Evolutionary conservation across 768 basidiomycete genomes (phyloP).

Genomic region (Stropharia rugosoannulata): DNA sequence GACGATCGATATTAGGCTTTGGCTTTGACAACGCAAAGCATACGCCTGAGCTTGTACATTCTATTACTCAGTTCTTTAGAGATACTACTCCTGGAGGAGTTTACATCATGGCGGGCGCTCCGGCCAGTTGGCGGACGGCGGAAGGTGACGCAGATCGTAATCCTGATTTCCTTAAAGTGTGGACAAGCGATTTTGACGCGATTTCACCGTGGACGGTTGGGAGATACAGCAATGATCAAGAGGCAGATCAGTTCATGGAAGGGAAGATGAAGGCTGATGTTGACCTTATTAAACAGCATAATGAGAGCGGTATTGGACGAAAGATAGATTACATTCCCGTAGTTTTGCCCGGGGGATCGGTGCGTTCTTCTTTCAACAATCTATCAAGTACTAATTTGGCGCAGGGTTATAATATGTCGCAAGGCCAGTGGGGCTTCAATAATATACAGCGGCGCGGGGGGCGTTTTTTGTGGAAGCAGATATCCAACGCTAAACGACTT

Average conservation of each 20-base stretch:
- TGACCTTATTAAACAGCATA: conserved; percentile 52
- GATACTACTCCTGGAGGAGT: conserved; percentile 68
- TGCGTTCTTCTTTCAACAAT: conserved; percentile 35
- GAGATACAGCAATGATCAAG: conserved; percentile 56
- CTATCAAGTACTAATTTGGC: conserved; percentile 7
- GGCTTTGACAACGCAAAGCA: conserved; percentile 65
- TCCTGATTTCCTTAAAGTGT: conserved; percentile 63
- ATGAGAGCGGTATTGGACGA: conserved; percentile 38
- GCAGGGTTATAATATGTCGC: conserved; percentile 70
- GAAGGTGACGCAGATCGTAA: conserved; percentile 69
- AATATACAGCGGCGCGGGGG: conserved; percentile 73
- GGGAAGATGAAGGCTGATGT: conserved; percentile 64
- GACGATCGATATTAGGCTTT: conserved; percentile 46
- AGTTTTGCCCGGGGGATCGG: conserved; percentile 79
- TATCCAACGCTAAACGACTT: conserved; percentile 63
- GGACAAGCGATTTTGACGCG: conserved; percentile 78
- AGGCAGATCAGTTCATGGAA: conserved; percentile 63
- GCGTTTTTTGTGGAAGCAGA: conserved; percentile 76
- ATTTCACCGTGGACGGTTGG: conserved; percentile 86
- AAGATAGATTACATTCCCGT: conserved; percentile 84
- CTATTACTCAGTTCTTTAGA: conserved; percentile 57
- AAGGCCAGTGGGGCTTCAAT: conserved; percentile 73
- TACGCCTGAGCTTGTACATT: conserved; percentile 56
- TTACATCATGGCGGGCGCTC: conserved; percentile 70
- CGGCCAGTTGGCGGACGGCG: conserved; percentile 75